A percentile compares a stretch with the other conserved stretches of the same genome.
Conservation (phyloP, 2,329 filamentous ascomycete genomes). For the Aureobasidium melanogenum region DNA sequence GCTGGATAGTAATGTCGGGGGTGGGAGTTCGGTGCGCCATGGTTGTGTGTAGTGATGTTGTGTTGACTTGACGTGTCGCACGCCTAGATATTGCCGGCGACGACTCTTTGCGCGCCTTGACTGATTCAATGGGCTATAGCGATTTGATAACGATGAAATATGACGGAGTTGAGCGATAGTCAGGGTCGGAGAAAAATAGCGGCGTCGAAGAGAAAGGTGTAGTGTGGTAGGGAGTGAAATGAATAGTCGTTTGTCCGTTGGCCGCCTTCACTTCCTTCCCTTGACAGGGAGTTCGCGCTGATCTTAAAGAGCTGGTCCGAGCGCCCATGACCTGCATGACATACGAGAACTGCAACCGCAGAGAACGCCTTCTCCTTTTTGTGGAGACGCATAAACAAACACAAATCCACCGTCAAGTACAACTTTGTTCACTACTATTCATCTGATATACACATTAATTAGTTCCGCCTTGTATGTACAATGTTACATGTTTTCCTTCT, state of each 20-base stretch:
- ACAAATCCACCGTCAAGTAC: background rate
- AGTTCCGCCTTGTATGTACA: background rate
- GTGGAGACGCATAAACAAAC: background rate
- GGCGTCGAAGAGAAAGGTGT: background rate
- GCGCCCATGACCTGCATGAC: background rate
- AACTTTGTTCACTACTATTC: background rate
- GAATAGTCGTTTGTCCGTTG: constrained; percentile 9
- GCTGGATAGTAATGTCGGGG: constrained; percentile 22
- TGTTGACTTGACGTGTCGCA: constrained; percentile 4
- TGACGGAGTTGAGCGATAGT: background rate
- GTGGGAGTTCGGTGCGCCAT: constrained; percentile 3
- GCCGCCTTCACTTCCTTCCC: background rate
- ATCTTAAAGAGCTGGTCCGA: background rate
- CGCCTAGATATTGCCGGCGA: background rate
- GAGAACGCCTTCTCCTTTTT: background rate
- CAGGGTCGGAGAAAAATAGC: background rate
- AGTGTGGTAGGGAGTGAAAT: background rate
- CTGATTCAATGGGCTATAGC: background rate
- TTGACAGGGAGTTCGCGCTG: background rate
- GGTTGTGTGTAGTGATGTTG: background rate
- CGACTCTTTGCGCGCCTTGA: background rate
- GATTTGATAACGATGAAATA: background rate
- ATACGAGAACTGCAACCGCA: too few species aligned
- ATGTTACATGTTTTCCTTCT: background rate
- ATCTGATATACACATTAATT: background rate